These are phyloP conservation scores for Casuarina cunninghamiana DNA, from an alignment of 306 rosid genomes.

Conservation along the genomic window DNA sequence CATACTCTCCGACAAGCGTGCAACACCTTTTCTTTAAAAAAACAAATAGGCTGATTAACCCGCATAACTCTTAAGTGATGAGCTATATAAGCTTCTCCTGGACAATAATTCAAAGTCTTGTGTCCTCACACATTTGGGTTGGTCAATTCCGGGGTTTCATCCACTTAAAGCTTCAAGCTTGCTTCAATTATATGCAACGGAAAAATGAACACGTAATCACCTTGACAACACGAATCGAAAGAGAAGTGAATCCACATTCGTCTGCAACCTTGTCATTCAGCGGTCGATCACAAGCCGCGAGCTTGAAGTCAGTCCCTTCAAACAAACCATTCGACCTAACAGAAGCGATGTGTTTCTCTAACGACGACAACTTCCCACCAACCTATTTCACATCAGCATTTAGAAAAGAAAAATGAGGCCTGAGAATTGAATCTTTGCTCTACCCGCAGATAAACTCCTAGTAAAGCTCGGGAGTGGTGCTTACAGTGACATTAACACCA, in stretches of 20 bases:
- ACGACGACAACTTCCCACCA: conserved; percentile 64
- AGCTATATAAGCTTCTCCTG: too few relatives aligned
- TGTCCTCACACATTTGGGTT: background rate
- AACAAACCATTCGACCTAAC: conserved; percentile 51
- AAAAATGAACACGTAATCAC: conserved; percentile 25
- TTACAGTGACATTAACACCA: conserved; percentile 89
- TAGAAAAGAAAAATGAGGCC: background rate
- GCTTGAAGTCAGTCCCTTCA: conserved; percentile 85
- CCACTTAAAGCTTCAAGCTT: background rate
- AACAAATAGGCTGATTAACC: too few relatives aligned
- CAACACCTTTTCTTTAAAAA: too few relatives aligned
- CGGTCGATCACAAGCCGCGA: conserved; percentile 69
- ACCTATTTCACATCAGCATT: conserved; percentile 36
- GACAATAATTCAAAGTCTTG: background rate
- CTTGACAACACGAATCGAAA: conserved; percentile 77
- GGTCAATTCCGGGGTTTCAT: background rate
- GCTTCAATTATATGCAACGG: background rate
- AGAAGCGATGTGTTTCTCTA: conserved; percentile 61
- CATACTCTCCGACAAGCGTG: too few relatives aligned
- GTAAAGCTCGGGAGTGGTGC: background rate
- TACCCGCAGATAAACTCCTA: background rate
- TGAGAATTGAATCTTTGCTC: background rate
- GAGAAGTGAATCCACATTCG: conserved; percentile 90
- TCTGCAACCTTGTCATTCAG: conserved; percentile 49
- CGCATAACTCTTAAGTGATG: too few relatives aligned